phyloP scores from a whole-genome alignment of 2,329 filamentous ascomycete species.

The Calonectria ilicicola region DNA sequence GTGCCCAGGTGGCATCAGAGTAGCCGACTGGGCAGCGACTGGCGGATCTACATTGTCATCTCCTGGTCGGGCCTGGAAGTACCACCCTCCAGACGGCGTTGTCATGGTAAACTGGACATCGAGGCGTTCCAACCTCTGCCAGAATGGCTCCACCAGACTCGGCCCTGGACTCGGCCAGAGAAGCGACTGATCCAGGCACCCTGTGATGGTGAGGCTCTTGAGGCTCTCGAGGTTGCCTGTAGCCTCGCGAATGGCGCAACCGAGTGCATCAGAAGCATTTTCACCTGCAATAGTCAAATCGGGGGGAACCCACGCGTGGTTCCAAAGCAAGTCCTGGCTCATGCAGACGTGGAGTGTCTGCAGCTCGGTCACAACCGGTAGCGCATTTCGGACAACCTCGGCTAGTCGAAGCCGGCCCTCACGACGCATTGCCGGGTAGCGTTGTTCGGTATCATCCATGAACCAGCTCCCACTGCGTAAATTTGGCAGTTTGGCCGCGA shows the following conservation, averaged over 20 bases:
- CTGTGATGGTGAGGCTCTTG: conserved; percentile 26
- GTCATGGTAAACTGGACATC: conserved; percentile 32
- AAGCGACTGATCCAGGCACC: conserved; percentile 28
- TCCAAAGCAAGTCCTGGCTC: conserved; percentile 32
- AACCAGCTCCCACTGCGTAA: conserved; percentile 24
- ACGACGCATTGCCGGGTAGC: conserved; percentile 28
- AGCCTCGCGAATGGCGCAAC: conserved; percentile 23
- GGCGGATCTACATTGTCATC: conserved; percentile 26
- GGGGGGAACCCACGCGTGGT: conserved; percentile 29
- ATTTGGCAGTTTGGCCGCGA: conserved; percentile 29
- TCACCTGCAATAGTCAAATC: conserved; percentile 16
- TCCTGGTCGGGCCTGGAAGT: conserved; percentile 28
- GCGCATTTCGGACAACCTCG: conserved; percentile 20
- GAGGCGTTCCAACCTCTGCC: conserved; percentile 30
- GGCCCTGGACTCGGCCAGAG: conserved; percentile 25
- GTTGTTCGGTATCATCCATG: conserved; percentile 27
- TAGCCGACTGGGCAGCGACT: conserved; percentile 3
- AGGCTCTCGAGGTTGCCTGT: conserved; percentile 19
- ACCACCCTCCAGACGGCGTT: conserved; percentile 31
- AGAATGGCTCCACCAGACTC: conserved; percentile 25
- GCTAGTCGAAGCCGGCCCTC: conserved; percentile 22
- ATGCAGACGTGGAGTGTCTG: conserved; percentile 28
- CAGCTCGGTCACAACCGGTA: conserved; percentile 20
- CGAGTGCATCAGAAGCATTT: conserved; percentile 20
- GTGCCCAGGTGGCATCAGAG: conserved; percentile 27